Base-by-base conservation (phyloP, 2,329 filamentous ascomycete species). In the Nothophaeocryptopus gaeumannii region DNA sequence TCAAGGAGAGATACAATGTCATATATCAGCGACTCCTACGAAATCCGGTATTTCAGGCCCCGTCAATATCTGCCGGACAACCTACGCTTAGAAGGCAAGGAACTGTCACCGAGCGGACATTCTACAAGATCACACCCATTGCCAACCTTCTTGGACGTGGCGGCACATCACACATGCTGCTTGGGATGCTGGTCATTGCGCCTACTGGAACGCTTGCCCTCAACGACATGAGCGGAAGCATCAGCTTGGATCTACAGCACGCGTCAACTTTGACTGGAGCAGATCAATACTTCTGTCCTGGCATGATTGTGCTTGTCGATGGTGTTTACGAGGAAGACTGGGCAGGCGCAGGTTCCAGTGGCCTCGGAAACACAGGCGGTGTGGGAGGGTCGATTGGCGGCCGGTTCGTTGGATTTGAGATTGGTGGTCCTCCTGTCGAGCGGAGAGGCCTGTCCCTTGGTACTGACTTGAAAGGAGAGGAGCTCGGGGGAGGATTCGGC, bases 311-410 rank as follows among this genome's bases (percentile, higher is more conserved):
- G 3, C 78, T 99, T 0, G 83, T 96, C 0, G 93, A 99, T 63
- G 93, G 93, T 5, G 84, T 92, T n/a, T 99, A 99, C 64, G 90
- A 96, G 67, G 93, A 97, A 67, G 90, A 96, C 61, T 89, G 90
- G 54, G 80, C 84, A 55, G 84, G 82, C 14, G 73, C 78, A 1
- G 84, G 85, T 12, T 84, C 83, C 14, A 67, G 65, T 14, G 68
- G 71, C 1, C 53, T 70, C 9, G 87, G 88, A 43, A 85, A 86
- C 5, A 86, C 83, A 56, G 86, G 83, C 40, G 92, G 92, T 36
- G 84, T 96, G 20, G 92, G 92, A 35, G 92, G 91, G 11, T 88
- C 86, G 0, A 89, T 97, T 49, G 90, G 90, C n/a, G 93, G 93
- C 5, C 86, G 84, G 42, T 96, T 99, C 61, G 81, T 95, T 49